A percentile compares a stretch with the other conserved stretches of the same genome.
phyloP scores from a whole-genome alignment of 2,329 filamentous ascomycete species.

The Thielaviopsis punctulata region DNA sequence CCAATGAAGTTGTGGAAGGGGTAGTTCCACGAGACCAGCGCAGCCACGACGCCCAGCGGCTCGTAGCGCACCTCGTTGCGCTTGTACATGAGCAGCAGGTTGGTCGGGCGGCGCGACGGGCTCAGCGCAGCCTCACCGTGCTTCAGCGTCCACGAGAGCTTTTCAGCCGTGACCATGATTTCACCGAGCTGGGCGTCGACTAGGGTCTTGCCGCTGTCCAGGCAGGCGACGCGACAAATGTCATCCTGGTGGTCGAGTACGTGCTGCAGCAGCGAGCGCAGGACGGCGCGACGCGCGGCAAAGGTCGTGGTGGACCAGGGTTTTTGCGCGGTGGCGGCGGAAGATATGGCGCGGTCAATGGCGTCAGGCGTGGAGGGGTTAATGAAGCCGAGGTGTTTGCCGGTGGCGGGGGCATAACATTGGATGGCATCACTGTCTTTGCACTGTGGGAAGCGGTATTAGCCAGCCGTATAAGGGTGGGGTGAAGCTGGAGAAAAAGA shows the following conservation, averaged over 20 bases:
- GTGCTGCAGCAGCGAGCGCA: conserved; percentile 65
- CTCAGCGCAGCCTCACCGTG: conserved; percentile 72
- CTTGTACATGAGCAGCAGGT: conserved; percentile 91
- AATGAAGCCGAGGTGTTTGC: conserved; percentile 61
- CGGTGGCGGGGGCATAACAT: conserved; percentile 82
- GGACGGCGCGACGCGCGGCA: conserved; percentile 55
- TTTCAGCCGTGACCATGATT: conserved; percentile 84
- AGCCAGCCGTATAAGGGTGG: conserved; percentile 8
- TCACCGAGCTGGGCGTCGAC: conserved; percentile 88
- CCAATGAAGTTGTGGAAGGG: conserved; percentile 90
- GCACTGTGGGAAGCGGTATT: conserved; percentile 22
- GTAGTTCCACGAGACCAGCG: conserved; percentile 94
- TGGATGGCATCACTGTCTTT: conserved; percentile 51
- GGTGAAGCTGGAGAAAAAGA: background rate
- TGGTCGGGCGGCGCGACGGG: conserved; percentile 62
- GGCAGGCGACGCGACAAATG: conserved; percentile 69
- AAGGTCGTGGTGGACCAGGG: conserved; percentile 69
- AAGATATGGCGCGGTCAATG: conserved; percentile 63
- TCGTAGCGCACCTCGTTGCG: conserved; percentile 80
- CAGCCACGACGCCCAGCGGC: conserved; percentile 79
- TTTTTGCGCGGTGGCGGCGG: conserved; percentile 56
- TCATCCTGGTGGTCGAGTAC: conserved; percentile 77
- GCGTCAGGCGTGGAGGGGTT: conserved; percentile 59
- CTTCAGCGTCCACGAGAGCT: conserved; percentile 81
- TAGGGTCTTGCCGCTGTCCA: conserved; percentile 93